Conservation (phyloP, 2,329 filamentous ascomycete species). For the Blumeria hordei region DNA sequence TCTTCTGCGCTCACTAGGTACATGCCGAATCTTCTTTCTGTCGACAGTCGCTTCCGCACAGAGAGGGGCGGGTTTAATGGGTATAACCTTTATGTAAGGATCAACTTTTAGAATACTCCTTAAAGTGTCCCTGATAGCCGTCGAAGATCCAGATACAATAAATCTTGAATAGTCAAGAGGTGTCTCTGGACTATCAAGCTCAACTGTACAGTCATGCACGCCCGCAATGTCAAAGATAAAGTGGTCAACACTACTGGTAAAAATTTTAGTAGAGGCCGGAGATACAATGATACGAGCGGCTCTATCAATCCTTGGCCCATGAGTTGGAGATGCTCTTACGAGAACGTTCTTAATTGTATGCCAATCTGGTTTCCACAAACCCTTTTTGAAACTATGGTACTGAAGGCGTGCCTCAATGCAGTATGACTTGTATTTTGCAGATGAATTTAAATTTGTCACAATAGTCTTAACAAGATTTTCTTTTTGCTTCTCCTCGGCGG, state of each 20-base stretch:
- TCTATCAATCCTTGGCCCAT: conserved; percentile 7
- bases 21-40: background rate
- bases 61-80: background rate
- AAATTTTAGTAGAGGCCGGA: background rate
- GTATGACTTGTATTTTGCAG: no score
- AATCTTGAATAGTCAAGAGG: conserved; percentile 2
- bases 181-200: conserved; percentile 2
- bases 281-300: conserved; percentile 6
- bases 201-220: conserved; percentile 7
- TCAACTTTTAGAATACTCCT: conserved; percentile 7
- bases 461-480: background rate
- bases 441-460: background rate
- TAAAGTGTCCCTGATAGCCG: conserved; percentile 5
- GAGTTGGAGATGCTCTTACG: conserved; percentile 3
- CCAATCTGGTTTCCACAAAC: background rate
- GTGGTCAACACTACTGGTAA: conserved; percentile 8
- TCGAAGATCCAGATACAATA: conserved; percentile 8
- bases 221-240: conserved; percentile 7
- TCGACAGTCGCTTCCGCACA: background rate
- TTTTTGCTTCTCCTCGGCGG: background rate
- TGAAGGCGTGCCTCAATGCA: background rate
- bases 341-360: background rate
- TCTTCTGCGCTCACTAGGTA: background rate
- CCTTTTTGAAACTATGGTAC: background rate
- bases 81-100: conserved; percentile 3